phyloP scores from a whole-genome alignment of 2,329 filamentous ascomycete genomes.

The Rhytidhysteron rufulum region DNA sequence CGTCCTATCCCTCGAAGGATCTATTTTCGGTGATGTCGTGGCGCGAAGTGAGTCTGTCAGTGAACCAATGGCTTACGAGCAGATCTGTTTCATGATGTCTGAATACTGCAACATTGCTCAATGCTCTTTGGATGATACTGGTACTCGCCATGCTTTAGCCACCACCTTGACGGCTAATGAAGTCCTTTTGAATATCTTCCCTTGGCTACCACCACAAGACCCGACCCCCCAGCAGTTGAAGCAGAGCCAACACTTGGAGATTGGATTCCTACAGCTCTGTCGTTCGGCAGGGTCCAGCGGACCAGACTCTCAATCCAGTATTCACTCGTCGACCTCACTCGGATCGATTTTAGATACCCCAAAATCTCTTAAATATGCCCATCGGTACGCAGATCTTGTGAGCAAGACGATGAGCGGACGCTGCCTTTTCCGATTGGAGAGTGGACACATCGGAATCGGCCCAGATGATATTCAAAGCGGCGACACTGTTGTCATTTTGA shows the following conservation, averaged over 20 bases:
- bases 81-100: constrained; percentile 1
- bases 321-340: neutral
- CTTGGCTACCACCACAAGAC: neutral
- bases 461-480: neutral
- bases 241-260: neutral
- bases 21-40: neutral
- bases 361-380: neutral
- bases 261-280: neutral
- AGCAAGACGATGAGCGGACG: constrained; percentile 1
- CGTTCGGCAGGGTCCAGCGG: neutral
- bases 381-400: constrained; percentile 1
- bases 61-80: neutral
- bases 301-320: neutral
- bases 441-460: constrained; percentile 1
- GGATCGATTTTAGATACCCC: neutral
- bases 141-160: neutral
- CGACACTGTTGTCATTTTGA: neutral
- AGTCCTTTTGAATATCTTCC: neutral
- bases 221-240: neutral
- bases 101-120: neutral
- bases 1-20: neutral
- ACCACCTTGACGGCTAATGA: neutral
- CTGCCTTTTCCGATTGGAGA: constrained; percentile 1
- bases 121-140: neutral
- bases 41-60: neutral